Percentiles rank a stretch among this genome's conserved stretches.
These are phyloP conservation scores for Elsinoe batatas DNA, from an alignment of 2,329 filamentous ascomycete species.

Conservation along the genomic window DNA sequence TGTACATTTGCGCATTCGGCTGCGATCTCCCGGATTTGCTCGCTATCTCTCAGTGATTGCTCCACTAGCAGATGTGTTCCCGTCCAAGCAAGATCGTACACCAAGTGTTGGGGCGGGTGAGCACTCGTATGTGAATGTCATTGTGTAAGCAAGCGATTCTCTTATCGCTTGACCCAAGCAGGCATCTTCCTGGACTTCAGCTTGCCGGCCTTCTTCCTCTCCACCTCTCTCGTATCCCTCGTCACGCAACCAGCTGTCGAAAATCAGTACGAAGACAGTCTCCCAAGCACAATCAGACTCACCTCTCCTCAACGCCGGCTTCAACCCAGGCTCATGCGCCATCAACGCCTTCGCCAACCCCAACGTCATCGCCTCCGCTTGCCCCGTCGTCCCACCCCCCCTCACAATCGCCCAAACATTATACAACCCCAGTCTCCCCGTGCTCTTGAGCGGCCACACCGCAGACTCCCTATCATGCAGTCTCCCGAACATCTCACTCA, in stretches of 20 bases:
- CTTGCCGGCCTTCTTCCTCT: slow-evolving; percentile 95
- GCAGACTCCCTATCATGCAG: slow-evolving; percentile 92
- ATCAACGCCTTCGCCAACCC: slow-evolving; percentile 80
- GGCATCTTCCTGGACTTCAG: slow-evolving; percentile 97
- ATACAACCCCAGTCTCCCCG: slow-evolving; percentile 83
- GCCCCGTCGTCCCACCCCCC: slow-evolving; percentile 86
- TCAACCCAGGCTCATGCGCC: slow-evolving; percentile 85
- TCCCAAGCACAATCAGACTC: slow-evolving; percentile 32
- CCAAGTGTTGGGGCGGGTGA: too few species aligned
- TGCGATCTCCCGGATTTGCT: too few species aligned
- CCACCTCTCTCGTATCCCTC: slow-evolving; percentile 80
- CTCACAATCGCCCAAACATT: slow-evolving; percentile 81
- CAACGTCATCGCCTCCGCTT: slow-evolving; percentile 88
- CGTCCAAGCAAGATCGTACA: background rate
- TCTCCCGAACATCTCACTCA: slow-evolving; percentile 72
- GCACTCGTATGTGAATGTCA: too few species aligned
- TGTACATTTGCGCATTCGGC: too few species aligned
- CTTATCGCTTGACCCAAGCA: slow-evolving; percentile 81
- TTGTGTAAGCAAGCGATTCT: background rate
- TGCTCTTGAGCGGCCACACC: slow-evolving; percentile 78
- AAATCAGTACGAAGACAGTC: slow-evolving; percentile 12
- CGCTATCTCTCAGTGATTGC: too few species aligned
- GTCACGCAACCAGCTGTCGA: slow-evolving; percentile 81
- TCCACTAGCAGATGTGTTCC: too few species aligned
- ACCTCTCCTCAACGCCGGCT: slow-evolving; percentile 82